These are phyloP conservation scores for Trichoderma gracile DNA, from an alignment of 2,329 filamentous ascomycete species.

Conservation along the genomic window DNA sequence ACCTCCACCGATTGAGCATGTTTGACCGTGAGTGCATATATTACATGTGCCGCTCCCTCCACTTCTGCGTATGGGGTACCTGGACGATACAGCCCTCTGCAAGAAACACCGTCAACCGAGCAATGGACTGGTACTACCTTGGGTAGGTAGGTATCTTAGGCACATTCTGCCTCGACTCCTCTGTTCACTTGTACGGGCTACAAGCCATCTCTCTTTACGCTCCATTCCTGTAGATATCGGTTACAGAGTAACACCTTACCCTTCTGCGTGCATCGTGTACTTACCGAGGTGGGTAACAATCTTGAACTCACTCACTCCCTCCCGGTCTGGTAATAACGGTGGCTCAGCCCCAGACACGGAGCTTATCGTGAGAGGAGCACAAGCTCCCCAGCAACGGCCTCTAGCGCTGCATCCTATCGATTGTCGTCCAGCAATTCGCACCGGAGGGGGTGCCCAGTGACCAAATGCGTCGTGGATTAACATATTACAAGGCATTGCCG, in stretches of 20 bases:
- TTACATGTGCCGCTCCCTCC: not conserved
- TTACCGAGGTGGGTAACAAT: not conserved
- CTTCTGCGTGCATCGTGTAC: no score
- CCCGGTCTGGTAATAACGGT: not conserved
- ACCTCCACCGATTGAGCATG: not conserved
- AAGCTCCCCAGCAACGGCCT: constrained; percentile 1
- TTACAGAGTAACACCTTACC: no score
- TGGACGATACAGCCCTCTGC: not conserved
- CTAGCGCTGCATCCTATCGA: constrained; percentile 3
- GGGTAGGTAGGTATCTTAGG: no score
- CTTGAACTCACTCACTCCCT: not conserved
- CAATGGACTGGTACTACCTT: not conserved
- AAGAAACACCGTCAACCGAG: not conserved
- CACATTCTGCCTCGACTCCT: not conserved
- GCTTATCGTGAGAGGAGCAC: constrained; percentile 10
- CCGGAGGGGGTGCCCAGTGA: not conserved
- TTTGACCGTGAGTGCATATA: constrained; percentile 14
- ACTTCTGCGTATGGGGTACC: not conserved
- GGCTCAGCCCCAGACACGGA: constrained; percentile 19
- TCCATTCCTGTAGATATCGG: not conserved
- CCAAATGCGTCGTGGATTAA: not conserved
- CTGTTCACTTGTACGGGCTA: not conserved
- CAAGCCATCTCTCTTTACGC: not conserved
- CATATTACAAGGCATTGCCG: not conserved
- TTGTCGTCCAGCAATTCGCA: not conserved